Evolutionary conservation across 2,329 filamentous ascomycete genomes (phyloP), one percentile per base, ranked within the genome.

Genomic region (Aspergillus sp.): DNA sequence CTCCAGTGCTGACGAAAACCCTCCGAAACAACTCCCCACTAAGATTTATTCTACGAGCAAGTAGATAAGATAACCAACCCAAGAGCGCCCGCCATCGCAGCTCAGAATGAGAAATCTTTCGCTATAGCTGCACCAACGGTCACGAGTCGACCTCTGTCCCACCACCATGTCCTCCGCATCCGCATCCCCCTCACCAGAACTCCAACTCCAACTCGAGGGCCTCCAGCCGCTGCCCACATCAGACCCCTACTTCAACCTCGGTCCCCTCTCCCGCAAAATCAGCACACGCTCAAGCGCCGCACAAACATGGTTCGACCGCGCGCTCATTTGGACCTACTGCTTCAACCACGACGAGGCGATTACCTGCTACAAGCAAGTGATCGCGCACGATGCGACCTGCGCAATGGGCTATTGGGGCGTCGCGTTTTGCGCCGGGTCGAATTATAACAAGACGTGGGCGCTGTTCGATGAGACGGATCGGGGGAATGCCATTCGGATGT

Each of bases 311-410:
- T 92, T 91, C 72, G 81, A 89, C 71, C 85, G 89, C 3, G 90
- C 89, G 2, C 77, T 93, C n/a, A 80, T 88, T 23, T 93, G 90
- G 90, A 83, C 82, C 48, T 93, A 90, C 73, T 88, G 81, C 23
- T 93, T 93, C 79, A 92, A 93, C 71, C 90, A 92, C 70, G 88
- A 89, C 66, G 90, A 92, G 72, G 85, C 89, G 0, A 83, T 82
- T 78, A 19, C 64, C 19, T 84, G 82, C 65, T 84, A 84, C 55
- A 71, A 79, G 54, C 72, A 74, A 25, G 80, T 80, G 2, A 77
- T 80, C 17, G 61, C 65, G 1, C 71, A 77, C 52, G 82, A 84
- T 61, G 69, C 76, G 0, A 52, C 70, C 2, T 83, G 79, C 62
- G 75, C 76, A 1, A 80, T 84, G 73, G 80, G 77, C 3, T 78